Conservation (phyloP, 2,329 filamentous ascomycete species). For the Pseudogymnoascus sp. region DNA sequence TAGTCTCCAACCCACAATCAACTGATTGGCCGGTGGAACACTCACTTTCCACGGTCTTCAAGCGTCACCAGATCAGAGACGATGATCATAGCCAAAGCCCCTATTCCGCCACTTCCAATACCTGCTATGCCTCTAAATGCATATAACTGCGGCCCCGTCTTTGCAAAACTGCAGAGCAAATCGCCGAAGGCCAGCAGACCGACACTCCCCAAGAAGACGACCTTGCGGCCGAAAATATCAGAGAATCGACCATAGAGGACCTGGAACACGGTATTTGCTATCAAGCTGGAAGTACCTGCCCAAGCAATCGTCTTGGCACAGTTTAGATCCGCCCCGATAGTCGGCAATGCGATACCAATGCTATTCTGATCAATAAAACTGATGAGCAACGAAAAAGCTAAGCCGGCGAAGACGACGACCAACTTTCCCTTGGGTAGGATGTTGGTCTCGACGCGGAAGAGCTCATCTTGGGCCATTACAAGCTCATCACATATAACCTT, state of each 20-base stretch:
- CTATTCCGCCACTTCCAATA: constrained; percentile 55
- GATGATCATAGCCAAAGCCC: constrained; percentile 53
- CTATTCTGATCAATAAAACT: constrained; percentile 52
- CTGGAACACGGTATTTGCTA: constrained; percentile 56
- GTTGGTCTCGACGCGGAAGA: constrained; percentile 44
- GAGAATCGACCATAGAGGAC: constrained; percentile 57
- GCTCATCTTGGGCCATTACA: constrained; percentile 4
- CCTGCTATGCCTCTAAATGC: constrained; percentile 53
- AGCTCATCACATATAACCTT: neutral
- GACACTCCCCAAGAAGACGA: constrained; percentile 47
- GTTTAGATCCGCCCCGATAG: constrained; percentile 40
- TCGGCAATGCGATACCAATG: constrained; percentile 36
- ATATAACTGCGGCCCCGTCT: constrained; percentile 51
- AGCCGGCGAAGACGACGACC: constrained; percentile 42
- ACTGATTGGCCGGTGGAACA: neutral
- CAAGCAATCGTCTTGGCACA: constrained; percentile 45
- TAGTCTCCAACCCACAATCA: neutral
- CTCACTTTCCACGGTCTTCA: constrained; percentile 49
- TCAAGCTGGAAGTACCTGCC: constrained; percentile 46
- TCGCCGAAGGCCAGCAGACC: constrained; percentile 48
- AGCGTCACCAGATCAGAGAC: constrained; percentile 53
- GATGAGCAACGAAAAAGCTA: constrained; percentile 46
- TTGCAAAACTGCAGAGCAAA: constrained; percentile 50
- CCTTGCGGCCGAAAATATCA: constrained; percentile 55
- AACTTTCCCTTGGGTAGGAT: constrained; percentile 45